A percentile compares a stretch with the other conserved stretches of the same genome.
Evolutionary conservation across 1,284 basidiomycete species (phyloP).

Genomic region (Puccinia coronata): DNA sequence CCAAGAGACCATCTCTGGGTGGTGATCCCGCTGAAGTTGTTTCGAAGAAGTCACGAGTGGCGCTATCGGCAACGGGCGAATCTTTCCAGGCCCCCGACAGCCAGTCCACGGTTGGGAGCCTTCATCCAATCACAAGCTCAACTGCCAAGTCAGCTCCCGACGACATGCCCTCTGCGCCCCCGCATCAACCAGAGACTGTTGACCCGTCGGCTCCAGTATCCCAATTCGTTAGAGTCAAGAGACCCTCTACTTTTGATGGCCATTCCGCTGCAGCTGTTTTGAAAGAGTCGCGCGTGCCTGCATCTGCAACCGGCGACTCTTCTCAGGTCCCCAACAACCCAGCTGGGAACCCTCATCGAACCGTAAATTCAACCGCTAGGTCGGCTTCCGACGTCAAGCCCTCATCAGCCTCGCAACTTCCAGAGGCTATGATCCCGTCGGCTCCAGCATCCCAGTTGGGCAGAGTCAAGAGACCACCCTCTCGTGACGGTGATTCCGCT

Average conservation of each 20-base stretch:
- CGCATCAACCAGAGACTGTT: background rate
- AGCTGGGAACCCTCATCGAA: background rate
- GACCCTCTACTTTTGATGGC: background rate
- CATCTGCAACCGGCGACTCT: background rate
- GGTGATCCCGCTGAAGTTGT: background rate
- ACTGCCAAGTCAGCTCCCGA: constrained; percentile 7
- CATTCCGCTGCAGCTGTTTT: background rate
- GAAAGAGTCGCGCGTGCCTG: background rate
- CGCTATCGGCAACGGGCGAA: background rate
- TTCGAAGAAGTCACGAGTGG: constrained; percentile 9
- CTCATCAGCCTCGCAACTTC: background rate
- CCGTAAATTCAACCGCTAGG: background rate
- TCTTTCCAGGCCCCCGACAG: background rate
- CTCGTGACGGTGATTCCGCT: background rate
- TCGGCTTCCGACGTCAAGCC: background rate
- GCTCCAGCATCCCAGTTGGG: background rate
- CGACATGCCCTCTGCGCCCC: background rate
- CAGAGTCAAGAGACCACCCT: background rate
- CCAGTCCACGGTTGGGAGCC: background rate
- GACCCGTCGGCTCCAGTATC: background rate
- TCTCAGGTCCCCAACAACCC: background rate
- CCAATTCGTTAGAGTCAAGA: background rate
- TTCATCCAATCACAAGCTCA: background rate
- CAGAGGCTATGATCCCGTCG: background rate
- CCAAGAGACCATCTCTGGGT: background rate